Conservation (phyloP, 2,329 filamentous ascomycete genomes). For the Purpureocillium lavendulum region DNA sequence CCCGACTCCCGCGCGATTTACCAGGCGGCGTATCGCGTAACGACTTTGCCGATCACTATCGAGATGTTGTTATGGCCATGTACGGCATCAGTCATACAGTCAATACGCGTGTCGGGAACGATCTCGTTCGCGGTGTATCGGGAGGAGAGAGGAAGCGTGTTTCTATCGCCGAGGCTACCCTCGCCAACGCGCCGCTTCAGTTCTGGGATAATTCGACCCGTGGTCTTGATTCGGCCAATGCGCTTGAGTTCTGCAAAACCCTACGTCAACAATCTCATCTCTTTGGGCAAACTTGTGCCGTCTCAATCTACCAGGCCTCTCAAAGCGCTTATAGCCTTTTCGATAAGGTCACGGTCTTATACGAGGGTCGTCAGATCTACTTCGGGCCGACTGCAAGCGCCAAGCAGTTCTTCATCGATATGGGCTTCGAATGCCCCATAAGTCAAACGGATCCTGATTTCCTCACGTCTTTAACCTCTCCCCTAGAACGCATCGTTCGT, state of each 20-base stretch:
- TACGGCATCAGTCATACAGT: conserved; percentile 56
- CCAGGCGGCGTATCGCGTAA: conserved; percentile 47
- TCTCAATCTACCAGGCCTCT: no score
- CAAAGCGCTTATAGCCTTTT: conserved; percentile 35
- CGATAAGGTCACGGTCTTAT: conserved; percentile 54
- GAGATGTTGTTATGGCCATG: conserved; percentile 67
- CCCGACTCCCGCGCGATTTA: conserved; percentile 54
- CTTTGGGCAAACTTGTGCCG: no score
- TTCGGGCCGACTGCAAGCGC: conserved; percentile 52
- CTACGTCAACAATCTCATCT: conserved; percentile 7
- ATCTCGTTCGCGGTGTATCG: conserved; percentile 66
- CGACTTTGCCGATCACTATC: conserved; percentile 51
- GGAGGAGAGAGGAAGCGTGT: conserved; percentile 70
- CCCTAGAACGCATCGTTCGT: conserved; percentile 21
- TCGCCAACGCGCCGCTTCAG: conserved; percentile 3
- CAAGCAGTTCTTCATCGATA: conserved; percentile 50
- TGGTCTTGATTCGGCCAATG: conserved; percentile 15
- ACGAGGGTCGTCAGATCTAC: conserved; percentile 60
- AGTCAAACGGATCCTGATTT: conserved; percentile 57
- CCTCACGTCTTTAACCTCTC: conserved; percentile 42
- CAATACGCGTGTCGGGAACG: conserved; percentile 45
- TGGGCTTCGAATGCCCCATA: conserved; percentile 46
- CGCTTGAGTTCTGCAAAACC: conserved; percentile 17
- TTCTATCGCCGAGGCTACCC: conserved; percentile 59
- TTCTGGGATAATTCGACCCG: conserved; percentile 19